Base-by-base conservation (phyloP, 2,329 filamentous ascomycete genomes). In the Ophiocordyceps camponoti-rufipedis region DNA sequence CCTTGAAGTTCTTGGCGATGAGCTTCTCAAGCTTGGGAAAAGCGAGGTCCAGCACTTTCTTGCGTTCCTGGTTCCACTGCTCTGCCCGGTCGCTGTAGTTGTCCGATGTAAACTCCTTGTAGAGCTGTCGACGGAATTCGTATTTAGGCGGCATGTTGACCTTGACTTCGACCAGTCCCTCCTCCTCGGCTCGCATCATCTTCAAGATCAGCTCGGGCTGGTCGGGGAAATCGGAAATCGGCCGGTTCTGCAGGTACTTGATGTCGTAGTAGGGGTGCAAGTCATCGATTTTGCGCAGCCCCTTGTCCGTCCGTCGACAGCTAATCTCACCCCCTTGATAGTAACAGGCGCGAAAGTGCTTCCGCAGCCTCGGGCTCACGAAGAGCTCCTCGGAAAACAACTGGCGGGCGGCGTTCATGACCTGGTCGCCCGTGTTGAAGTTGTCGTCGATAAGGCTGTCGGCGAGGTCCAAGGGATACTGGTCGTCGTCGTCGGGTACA, bases 241-340 rank as follows among this genome's bases (percentile, higher is more conserved):
- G 84, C 62, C 95, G 88, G 54, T 91, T 87, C 51, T 86, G 79
- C 18, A 98, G 71, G 55, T 98, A 98, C 62, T 98, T 94, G 68
- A 98, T 85, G 62, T 96, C 91, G 59, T 96, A 96, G 62, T 93
- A 96, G 0, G 87, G 86, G 56, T 96, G 88, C 23, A 91, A 80
- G 49, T 96, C 89, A 54, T 94, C 88, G 53, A 98, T 96, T 56
- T 85, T 85, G 47, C 85, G 83, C 45, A 95, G 68, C 28, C 91
- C 91, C 63, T 96, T 98, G 48, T 96, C 88, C 0, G 91, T 98
- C 46, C 91, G 80, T 49, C 77, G 78, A 60, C 88, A 94, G 65
- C 89, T 87, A 48, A 98, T 79, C 46, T 84, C 74, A 23, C 87
- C 86, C 52, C 80, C 80, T 56, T 80, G 75, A 57, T 95, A 96